Percentiles rank a stretch among this genome's conserved stretches.
phyloP scores from a whole-genome alignment of 345 rosid genomes.

The Bruguiera parviflora region DNA sequence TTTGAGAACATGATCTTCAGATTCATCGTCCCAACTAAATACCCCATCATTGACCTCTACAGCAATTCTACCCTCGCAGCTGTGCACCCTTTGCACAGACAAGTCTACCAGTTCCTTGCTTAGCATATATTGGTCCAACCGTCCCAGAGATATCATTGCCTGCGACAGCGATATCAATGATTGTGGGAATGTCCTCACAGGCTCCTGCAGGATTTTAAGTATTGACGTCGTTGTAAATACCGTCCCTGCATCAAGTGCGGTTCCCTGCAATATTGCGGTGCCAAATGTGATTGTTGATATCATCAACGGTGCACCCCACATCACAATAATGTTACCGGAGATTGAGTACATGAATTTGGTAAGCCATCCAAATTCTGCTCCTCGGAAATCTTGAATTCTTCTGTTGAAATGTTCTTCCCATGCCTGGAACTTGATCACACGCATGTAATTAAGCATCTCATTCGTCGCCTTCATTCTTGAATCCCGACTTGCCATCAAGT shows the following conservation, averaged over 20 bases:
- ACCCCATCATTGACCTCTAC: slow-evolving; percentile 67
- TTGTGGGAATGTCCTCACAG: slow-evolving; percentile 83
- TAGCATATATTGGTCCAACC: slow-evolving; percentile 73
- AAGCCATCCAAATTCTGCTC: slow-evolving; percentile 72
- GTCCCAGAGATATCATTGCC: slow-evolving; percentile 78
- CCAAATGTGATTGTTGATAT: slow-evolving; percentile 76
- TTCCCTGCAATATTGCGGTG: slow-evolving; percentile 59
- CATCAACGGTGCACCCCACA: slow-evolving; percentile 79
- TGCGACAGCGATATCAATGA: slow-evolving; percentile 93
- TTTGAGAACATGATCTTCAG: slow-evolving; percentile 48
- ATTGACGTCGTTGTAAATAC: slow-evolving; percentile 83
- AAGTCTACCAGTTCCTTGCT: slow-evolving; percentile 61
- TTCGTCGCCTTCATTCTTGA: slow-evolving; percentile 91
- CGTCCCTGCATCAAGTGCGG: slow-evolving; percentile 72
- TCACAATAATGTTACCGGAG: slow-evolving; percentile 58
- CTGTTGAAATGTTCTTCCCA: slow-evolving; percentile 93
- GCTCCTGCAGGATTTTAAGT: slow-evolving; percentile 91
- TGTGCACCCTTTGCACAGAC: slow-evolving; percentile 56
- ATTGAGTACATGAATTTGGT: slow-evolving; percentile 76
- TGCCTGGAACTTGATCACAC: slow-evolving; percentile 93
- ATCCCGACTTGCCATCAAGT: slow-evolving; percentile 75
- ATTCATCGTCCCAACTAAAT: slow-evolving; percentile 84
- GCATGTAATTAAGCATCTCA: slow-evolving; percentile 88
- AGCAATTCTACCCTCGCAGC: slow-evolving; percentile 49
- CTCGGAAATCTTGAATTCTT: slow-evolving; percentile 67